Conservation (phyloP, 768 basidiomycete genomes). For the Rhodocollybia butyracea region DNA sequence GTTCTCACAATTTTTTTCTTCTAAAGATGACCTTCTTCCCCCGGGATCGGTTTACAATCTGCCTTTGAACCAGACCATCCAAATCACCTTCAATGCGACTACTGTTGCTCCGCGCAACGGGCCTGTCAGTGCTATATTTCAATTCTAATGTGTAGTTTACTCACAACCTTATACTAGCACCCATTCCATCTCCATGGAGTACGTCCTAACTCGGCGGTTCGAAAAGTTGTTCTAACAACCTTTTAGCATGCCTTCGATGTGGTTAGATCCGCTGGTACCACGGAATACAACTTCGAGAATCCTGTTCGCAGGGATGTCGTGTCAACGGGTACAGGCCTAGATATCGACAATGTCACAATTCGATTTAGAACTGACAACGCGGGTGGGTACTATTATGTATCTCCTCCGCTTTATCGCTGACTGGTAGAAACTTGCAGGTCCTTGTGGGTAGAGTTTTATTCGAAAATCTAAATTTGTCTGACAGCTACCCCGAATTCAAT, state of each 20-base stretch:
- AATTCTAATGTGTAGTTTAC: too few relatives aligned
- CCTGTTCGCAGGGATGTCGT: conserved; percentile 55
- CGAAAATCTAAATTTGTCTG: too few relatives aligned
- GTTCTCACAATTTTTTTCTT: too few relatives aligned
- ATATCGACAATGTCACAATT: conserved; percentile 50
- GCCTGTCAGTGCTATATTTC: conserved; percentile 9
- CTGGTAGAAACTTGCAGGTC: too few relatives aligned
- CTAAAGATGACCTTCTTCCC: conserved; percentile 25
- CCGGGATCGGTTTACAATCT: conserved; percentile 31
- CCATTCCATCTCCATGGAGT: conserved; percentile 30
- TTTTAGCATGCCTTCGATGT: conserved; percentile 33
- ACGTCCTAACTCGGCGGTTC: neutral
- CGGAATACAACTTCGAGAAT: conserved; percentile 37
- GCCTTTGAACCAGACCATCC: conserved; percentile 33
- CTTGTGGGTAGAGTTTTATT: conserved; percentile 22
- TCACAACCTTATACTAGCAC: too few relatives aligned
- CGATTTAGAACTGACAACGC: conserved; percentile 66
- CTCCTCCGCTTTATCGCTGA: too few relatives aligned
- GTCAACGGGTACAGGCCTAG: conserved; percentile 33
- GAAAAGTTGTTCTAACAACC: too few relatives aligned
- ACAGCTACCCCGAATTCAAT: too few relatives aligned
- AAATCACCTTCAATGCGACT: conserved; percentile 27
- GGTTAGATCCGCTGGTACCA: conserved; percentile 32
- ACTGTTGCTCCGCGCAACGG: conserved; percentile 9
- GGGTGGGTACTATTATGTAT: too few relatives aligned